These are phyloP conservation scores for Strobilomyces confusus DNA, from an alignment of 768 basidiomycete species.

Conservation along the genomic window DNA sequence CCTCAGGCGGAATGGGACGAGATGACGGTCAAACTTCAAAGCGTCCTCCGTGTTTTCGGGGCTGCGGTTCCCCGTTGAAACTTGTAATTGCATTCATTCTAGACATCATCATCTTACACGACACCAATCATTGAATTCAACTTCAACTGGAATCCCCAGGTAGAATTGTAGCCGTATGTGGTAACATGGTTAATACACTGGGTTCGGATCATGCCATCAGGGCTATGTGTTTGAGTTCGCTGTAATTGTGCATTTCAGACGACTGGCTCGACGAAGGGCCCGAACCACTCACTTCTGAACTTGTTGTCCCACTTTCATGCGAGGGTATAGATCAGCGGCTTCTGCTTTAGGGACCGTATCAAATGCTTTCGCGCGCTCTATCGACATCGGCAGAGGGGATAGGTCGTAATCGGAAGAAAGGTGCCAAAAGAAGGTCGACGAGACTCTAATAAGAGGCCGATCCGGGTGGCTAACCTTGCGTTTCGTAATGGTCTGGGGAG, in stretches of 20 bases:
- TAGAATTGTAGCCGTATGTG: background rate
- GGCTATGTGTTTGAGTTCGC: slow-evolving; percentile 79
- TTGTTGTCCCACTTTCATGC: slow-evolving; percentile 85
- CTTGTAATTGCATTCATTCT: slow-evolving; percentile 1
- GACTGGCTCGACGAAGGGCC: background rate
- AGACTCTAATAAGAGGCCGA: slow-evolving; percentile 92
- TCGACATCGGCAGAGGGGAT: slow-evolving; percentile 55
- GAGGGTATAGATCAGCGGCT: slow-evolving; percentile 47
- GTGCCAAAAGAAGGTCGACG: slow-evolving; percentile 96
- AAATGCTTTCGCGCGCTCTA: slow-evolving; percentile 42
- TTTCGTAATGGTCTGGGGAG: slow-evolving; percentile 53
- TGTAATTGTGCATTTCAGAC: slow-evolving; percentile 29
- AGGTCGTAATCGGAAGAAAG: slow-evolving; percentile 82
- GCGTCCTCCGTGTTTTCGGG: slow-evolving; percentile 66
- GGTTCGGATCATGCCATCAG: slow-evolving; percentile 57
- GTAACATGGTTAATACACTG: background rate
- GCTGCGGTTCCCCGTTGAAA: slow-evolving; percentile 25
- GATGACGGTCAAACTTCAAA: slow-evolving; percentile 82
- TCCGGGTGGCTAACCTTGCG: slow-evolving; percentile 56
- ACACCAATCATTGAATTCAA: slow-evolving; percentile 32
- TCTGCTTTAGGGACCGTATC: slow-evolving; percentile 33
- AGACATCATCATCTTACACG: background rate
- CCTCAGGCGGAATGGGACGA: slow-evolving; percentile 91
- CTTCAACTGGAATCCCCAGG: slow-evolving; percentile 24
- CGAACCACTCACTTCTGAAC: slow-evolving; percentile 63